These are phyloP conservation scores for Linderina pennispora DNA, from an alignment of 192 early-diverging fungal genomes.

Conservation along the genomic window DNA sequence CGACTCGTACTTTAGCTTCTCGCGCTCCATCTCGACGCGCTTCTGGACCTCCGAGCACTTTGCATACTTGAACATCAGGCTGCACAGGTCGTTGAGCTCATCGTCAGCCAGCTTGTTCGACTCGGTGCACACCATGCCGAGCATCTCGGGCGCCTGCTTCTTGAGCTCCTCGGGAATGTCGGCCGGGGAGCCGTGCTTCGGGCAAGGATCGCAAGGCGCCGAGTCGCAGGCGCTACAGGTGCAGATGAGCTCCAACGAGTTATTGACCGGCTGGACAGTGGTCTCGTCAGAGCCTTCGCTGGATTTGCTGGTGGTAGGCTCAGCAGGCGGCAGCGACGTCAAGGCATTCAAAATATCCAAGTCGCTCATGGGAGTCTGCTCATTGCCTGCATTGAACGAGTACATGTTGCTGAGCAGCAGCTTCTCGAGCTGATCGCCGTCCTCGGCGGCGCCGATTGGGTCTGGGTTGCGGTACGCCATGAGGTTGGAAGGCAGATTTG, in stretches of 20 bases:
- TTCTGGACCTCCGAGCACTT: constrained; percentile 43
- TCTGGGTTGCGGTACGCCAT: constrained; percentile 49
- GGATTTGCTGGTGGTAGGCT: background rate
- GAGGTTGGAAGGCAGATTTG: constrained; percentile 17
- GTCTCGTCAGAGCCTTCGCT: background rate
- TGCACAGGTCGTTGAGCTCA: constrained; percentile 43
- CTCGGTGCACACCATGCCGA: constrained; percentile 34
- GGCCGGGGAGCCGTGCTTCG: constrained; percentile 33
- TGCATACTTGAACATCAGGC: constrained; percentile 45
- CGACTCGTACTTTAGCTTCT: constrained; percentile 27
- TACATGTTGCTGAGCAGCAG: constrained; percentile 40
- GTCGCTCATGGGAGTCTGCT: background rate
- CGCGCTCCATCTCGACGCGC: constrained; percentile 33
- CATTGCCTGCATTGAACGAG: constrained; percentile 1
- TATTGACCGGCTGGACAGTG: background rate
- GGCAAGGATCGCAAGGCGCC: constrained; percentile 15
- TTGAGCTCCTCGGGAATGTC: constrained; percentile 34
- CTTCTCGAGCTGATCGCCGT: constrained; percentile 42
- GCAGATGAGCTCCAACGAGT: constrained; percentile 1
- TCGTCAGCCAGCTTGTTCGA: constrained; percentile 33
- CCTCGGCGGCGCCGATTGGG: constrained; percentile 18
- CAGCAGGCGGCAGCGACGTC: background rate
- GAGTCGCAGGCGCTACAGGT: constrained; percentile 22
- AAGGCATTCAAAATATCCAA: background rate
- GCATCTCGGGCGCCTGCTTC: constrained; percentile 33